phyloP scores from a whole-genome alignment of 2,329 filamentous ascomycete genomes.

The Alternaria brassicae region DNA sequence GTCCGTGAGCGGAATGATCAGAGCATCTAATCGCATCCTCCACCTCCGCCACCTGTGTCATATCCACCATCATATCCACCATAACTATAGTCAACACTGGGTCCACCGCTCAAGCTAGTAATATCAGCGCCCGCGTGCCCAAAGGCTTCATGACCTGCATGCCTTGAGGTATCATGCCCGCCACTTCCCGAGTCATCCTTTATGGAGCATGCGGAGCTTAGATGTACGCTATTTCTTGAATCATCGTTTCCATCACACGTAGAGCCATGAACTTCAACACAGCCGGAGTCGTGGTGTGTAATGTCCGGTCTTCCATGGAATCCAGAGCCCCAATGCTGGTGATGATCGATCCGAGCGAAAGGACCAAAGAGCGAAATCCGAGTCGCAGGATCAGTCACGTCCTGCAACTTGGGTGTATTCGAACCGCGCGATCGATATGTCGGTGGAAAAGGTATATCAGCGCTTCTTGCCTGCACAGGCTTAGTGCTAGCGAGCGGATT shows the following conservation, averaged over 20 bases:
- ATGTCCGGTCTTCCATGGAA: not conserved
- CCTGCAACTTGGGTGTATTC: not conserved
- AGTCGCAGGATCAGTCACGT: conserved; percentile 1
- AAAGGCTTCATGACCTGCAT: not conserved
- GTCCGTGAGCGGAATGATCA: not conserved
- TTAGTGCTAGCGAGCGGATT: not conserved
- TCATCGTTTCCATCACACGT: not conserved
- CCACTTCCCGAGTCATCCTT: not conserved
- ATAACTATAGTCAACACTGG: not conserved
- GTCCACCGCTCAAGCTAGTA: not conserved
- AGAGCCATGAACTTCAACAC: not conserved
- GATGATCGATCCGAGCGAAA: not conserved
- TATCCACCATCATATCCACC: not conserved
- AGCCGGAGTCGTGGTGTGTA: not conserved
- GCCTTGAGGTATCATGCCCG: not conserved
- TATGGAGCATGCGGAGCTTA: not conserved
- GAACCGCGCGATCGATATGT: conserved; percentile 1
- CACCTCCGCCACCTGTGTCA: not conserved
- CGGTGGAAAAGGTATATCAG: not conserved
- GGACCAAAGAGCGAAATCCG: not conserved
- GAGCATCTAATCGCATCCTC: not conserved
- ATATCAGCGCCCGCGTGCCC: not conserved
- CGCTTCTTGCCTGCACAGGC: not conserved
- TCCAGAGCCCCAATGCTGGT: not conserved
- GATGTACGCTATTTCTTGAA: not conserved